Percentiles rank a stretch among this genome's conserved stretches.
Conservation (phyloP, 805 yeast species). For the Candida oleophila region DNA sequence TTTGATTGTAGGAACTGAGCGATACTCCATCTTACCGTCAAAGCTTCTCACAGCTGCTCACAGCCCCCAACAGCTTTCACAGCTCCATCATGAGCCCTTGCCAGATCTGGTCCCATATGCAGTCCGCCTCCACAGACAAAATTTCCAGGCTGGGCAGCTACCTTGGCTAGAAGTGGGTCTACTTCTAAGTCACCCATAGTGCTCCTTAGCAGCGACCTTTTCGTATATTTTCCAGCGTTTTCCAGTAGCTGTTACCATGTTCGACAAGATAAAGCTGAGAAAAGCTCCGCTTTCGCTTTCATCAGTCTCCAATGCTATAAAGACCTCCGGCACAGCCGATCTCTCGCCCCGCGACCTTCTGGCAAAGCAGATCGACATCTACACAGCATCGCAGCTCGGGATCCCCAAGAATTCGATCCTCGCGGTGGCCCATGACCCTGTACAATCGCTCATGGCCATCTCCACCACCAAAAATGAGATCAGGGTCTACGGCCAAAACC, state of each 20-base stretch:
- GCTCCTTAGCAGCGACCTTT: no score
- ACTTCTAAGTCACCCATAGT: no score
- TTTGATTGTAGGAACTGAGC: no score
- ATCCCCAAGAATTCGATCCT: constrained; percentile 57
- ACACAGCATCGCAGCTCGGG: constrained; percentile 33
- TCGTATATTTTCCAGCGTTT: background rate
- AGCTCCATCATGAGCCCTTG: no score
- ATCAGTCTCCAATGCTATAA: constrained; percentile 41
- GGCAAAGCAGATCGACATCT: constrained; percentile 28
- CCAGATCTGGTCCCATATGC: no score
- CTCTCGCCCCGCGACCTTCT: constrained; percentile 33
- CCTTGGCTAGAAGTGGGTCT: no score
- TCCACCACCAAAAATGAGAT: constrained; percentile 71
- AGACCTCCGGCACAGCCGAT: constrained; percentile 26
- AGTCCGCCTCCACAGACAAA: no score
- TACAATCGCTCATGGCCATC: constrained; percentile 81
- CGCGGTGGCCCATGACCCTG: constrained; percentile 79
- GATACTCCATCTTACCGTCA: no score
- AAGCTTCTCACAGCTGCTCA: no score
- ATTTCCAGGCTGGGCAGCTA: no score
- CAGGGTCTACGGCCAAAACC: constrained; percentile 80
- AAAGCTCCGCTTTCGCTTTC: constrained; percentile 43
- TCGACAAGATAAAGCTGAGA: constrained; percentile 36
- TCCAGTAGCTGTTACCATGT: constrained; percentile 20
- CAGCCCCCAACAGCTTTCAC: no score